Percentiles rank a stretch among this genome's conserved stretches.
These are phyloP conservation scores for Paraurostyla sp. DNA, from an alignment of 73 alveolate genomes.

Conservation along the genomic window DNA sequence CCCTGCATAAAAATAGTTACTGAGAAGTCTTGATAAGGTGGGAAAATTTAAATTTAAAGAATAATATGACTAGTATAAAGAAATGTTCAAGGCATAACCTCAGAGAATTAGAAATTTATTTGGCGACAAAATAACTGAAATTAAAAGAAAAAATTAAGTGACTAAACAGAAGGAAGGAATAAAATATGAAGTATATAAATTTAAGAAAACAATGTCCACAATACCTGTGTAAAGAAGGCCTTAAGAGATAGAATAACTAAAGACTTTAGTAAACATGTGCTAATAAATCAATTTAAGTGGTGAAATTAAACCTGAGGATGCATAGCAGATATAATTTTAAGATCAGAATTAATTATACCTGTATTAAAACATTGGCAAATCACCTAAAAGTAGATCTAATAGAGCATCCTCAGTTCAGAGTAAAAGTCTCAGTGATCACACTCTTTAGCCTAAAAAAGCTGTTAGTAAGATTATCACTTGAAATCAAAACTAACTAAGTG, in stretches of 20 bases:
- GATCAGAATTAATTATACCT: too few species aligned
- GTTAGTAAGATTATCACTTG: too few species aligned
- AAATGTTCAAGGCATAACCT: conserved; percentile 6
- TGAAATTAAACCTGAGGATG: neutral
- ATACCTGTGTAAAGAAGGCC: neutral
- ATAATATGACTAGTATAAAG: neutral
- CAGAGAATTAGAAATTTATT: conserved; percentile 19
- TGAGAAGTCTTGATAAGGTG: neutral
- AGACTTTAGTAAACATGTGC: neutral
- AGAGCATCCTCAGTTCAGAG: too few species aligned
- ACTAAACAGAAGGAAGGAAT: neutral
- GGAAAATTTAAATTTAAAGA: neutral
- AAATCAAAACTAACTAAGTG: neutral
- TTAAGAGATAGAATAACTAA: neutral
- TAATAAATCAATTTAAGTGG: neutral
- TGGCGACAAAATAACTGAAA: conserved; percentile 27
- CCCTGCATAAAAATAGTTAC: neutral
- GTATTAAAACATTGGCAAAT: too few species aligned
- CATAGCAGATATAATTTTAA: neutral
- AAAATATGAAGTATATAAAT: neutral
- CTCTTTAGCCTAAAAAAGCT: too few species aligned
- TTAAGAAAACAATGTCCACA: neutral
- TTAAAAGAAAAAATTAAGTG: neutral
- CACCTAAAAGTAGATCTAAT: too few species aligned
- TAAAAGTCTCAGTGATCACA: too few species aligned